These are phyloP conservation scores for Amauroascus verrucosus DNA, from an alignment of 2,329 filamentous ascomycete genomes.

Conservation along the genomic window DNA sequence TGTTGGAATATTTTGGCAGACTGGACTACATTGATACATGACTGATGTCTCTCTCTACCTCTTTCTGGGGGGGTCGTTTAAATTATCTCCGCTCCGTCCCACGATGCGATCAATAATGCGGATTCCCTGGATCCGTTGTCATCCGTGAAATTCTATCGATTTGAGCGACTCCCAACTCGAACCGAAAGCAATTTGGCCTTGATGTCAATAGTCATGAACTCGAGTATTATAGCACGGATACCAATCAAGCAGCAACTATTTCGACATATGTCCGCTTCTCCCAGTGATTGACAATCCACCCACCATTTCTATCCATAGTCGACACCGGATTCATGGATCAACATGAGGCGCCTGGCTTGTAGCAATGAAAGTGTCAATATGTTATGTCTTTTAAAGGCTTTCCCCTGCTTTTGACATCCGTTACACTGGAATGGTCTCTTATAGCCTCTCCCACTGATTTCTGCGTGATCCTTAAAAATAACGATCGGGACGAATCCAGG, in stretches of 20 bases:
- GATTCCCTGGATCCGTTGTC: background rate
- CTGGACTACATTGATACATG: conserved; percentile 40
- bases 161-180: background rate
- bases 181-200: background rate
- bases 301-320: background rate
- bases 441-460: conserved; percentile 26
- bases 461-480: conserved; percentile 16
- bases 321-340: conserved; percentile 3
- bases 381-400: background rate
- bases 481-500: background rate
- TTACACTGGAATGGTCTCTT: conserved; percentile 33
- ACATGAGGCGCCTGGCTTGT: conserved; percentile 28
- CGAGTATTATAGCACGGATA: background rate
- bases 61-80: background rate
- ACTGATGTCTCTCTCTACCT: conserved; percentile 10
- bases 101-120: background rate
- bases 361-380: conserved; percentile 32
- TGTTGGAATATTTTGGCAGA: conserved; percentile 42
- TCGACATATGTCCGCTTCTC: background rate
- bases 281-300: background rate
- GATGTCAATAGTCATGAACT: background rate
- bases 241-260: background rate
- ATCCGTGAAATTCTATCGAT: background rate
- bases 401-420: background rate
- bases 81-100: background rate